phyloP scores from a whole-genome alignment of 768 basidiomycete species.

The Russula brevipes region DNA sequence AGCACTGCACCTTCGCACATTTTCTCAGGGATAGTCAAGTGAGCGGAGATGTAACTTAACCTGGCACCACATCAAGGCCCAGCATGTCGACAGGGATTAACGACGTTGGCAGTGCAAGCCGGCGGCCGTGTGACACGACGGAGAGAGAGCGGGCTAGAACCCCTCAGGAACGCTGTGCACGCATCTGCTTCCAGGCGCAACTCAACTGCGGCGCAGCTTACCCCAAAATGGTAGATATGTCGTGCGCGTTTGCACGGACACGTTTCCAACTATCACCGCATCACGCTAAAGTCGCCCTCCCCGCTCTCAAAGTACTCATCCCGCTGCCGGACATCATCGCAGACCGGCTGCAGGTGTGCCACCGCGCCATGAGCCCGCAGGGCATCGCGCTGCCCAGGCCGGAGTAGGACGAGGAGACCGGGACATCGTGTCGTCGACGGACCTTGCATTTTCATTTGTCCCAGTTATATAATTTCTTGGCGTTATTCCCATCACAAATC shows the following conservation, averaged over 20 bases:
- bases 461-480: no score
- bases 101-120: constrained; percentile 1
- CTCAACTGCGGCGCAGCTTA: no score
- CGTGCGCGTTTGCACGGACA: constrained; percentile 63
- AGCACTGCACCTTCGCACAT: not conserved
- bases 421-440: constrained; percentile 83
- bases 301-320: constrained; percentile 74
- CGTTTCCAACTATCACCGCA: constrained; percentile 86
- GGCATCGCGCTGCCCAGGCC: constrained; percentile 31
- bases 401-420: constrained; percentile 76
- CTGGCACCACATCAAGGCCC: constrained; percentile 11
- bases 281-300: constrained; percentile 86
- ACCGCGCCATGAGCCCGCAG: constrained; percentile 40
- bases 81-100: constrained; percentile 17
- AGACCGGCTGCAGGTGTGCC: constrained; percentile 49
- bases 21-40: not conserved
- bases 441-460: constrained; percentile 39
- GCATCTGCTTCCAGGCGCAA: constrained; percentile 30
- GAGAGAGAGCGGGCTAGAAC: constrained; percentile 87
- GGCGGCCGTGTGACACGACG: constrained; percentile 40
- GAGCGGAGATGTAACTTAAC: constrained; percentile 8
- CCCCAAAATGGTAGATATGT: not conserved
- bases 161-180: constrained; percentile 96
- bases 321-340: constrained; percentile 80
- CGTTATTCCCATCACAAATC: constrained; percentile 27